These are phyloP conservation scores for Clonostachys rhizophaga DNA, from an alignment of 2,329 filamentous ascomycete genomes.

Conservation along the genomic window DNA sequence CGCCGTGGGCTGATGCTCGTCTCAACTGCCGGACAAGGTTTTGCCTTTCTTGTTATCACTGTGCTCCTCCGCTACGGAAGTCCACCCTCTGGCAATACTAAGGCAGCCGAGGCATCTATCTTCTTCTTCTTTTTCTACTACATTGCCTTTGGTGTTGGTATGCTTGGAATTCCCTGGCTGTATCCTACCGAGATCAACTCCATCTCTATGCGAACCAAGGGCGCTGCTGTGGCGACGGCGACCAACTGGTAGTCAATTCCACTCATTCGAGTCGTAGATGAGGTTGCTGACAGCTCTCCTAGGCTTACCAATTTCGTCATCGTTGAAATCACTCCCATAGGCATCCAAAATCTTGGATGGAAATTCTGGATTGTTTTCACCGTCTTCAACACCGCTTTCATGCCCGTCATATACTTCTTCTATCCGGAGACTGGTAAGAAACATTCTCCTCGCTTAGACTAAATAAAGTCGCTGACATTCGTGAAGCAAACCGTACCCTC, in stretches of 20 bases:
- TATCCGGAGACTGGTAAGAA: conserved; percentile 26
- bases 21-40: conserved; percentile 15
- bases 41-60: conserved; percentile 20
- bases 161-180: conserved; percentile 31
- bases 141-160: conserved; percentile 20
- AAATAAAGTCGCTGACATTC: too few relatives aligned
- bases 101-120: conserved; percentile 17
- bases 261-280: background rate
- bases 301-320: conserved; percentile 17
- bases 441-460: too few relatives aligned
- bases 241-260: conserved; percentile 20
- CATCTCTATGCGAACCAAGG: conserved; percentile 31
- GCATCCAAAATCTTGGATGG: conserved; percentile 38
- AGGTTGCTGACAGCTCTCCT: background rate
- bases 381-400: conserved; percentile 37
- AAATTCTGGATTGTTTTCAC: conserved; percentile 48
- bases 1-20: conserved; percentile 20
- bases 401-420: conserved; percentile 41
- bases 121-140: conserved; percentile 23
- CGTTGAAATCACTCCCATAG: conserved; percentile 27
- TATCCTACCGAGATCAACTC: conserved; percentile 34
- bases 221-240: conserved; percentile 25
- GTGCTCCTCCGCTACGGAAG: conserved; percentile 12
- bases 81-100: conserved; percentile 9
- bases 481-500: conserved; percentile 12